These are phyloP conservation scores for Danielia reshetovae DNA, from an alignment of 805 yeast species.

Conservation along the genomic window DNA sequence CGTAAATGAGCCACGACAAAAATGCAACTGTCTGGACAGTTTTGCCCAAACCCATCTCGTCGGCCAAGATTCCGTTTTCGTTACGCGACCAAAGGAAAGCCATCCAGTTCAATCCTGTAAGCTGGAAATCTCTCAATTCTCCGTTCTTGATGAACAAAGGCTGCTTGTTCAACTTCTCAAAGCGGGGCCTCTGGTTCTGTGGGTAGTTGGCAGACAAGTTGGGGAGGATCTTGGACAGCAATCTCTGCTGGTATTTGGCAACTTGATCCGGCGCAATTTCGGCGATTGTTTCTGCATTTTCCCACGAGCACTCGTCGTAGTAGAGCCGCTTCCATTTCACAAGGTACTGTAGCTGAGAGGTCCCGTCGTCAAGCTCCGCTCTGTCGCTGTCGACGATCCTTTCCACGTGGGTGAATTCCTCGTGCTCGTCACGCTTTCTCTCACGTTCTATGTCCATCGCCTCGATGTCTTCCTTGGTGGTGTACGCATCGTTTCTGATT, in stretches of 20 bases:
- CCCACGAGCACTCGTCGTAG: conserved; percentile 98
- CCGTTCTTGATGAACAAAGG: conserved; percentile 90
- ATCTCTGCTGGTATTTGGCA: conserved; percentile 72
- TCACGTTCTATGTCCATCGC: conserved; percentile 90
- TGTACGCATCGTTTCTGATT: conserved; percentile 71
- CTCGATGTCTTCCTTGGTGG: conserved; percentile 89
- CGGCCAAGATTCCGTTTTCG: conserved; percentile 96
- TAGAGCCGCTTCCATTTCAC: conserved; percentile 93
- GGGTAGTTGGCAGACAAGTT: conserved; percentile 75
- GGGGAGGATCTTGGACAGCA: conserved; percentile 82
- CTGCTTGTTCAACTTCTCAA: conserved; percentile 81
- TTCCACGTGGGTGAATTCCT: conserved; percentile 82
- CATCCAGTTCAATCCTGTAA: conserved; percentile 99
- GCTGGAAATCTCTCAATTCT: conserved; percentile 91
- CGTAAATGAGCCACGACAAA: conserved; percentile 89
- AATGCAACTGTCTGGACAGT: conserved; percentile 96
- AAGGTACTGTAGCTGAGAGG: conserved; percentile 68
- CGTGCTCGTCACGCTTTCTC: conserved; percentile 75
- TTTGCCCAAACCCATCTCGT: conserved; percentile 98
- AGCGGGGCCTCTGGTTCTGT: conserved; percentile 67
- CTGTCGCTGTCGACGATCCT: conserved; percentile 87
- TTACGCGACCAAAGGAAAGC: conserved; percentile 97
- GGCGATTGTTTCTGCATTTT: conserved; percentile 83
- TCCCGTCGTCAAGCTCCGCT: conserved; percentile 56
- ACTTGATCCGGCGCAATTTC: conserved; percentile 81